Conservation (phyloP, 2,329 filamentous ascomycete genomes). For the Trichocomaceae sp. region DNA sequence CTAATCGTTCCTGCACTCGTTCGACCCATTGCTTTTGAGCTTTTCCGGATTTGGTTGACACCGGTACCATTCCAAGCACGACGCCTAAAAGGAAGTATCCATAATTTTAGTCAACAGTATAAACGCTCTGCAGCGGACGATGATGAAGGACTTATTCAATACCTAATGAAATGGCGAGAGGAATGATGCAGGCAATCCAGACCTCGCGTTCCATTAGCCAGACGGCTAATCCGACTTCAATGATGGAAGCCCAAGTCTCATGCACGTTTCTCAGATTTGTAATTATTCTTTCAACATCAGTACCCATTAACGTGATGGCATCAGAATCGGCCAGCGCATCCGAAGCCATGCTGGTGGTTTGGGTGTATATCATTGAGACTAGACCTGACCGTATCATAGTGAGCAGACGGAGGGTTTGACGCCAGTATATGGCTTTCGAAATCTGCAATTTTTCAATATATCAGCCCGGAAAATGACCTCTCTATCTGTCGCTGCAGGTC, state of each 20-base stretch:
- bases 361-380: constrained; percentile 45
- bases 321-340: too few species aligned
- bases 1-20: not conserved
- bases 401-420: constrained; percentile 37
- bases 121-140: too few species aligned
- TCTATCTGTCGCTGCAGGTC: not conserved
- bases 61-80: not conserved
- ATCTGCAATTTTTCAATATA: constrained; percentile 22
- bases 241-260: constrained; percentile 36
- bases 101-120: too few species aligned
- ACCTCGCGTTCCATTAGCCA: constrained; percentile 4
- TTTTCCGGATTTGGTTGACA: not conserved
- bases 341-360: constrained; percentile 19
- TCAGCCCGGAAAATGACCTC: not conserved
- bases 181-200: not conserved
- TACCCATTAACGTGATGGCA: constrained; percentile 42
- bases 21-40: constrained; percentile 7
- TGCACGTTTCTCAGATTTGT: constrained; percentile 36
- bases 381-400: constrained; percentile 38
- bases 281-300: constrained; percentile 41
- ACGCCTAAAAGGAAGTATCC: not conserved
- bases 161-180: constrained; percentile 26
- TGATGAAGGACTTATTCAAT: too few species aligned
- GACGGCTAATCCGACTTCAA: constrained; percentile 5
- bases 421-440: constrained; percentile 35